These are phyloP conservation scores for Pythium dissimile DNA, from an alignment of 352 stramenopile genomes.

Conservation along the genomic window DNA sequence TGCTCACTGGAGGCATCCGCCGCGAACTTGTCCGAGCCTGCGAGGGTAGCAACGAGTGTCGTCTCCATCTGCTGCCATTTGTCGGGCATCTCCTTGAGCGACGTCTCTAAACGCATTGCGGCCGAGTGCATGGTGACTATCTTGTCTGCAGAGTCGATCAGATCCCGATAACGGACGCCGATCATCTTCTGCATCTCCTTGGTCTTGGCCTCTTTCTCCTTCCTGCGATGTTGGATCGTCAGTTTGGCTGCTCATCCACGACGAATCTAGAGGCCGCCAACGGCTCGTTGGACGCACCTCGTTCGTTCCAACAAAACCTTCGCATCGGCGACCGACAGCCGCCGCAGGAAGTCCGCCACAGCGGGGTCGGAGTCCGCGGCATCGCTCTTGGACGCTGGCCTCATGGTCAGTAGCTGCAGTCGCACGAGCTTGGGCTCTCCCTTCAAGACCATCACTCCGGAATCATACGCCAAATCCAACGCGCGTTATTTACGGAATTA, in stretches of 20 bases:
- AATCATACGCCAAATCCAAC: slow-evolving; percentile 21
- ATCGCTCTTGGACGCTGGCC: slow-evolving; percentile 22
- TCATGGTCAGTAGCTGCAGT: no score
- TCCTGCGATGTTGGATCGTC: slow-evolving; percentile 26
- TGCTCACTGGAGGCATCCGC: not conserved
- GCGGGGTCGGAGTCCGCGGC: slow-evolving; percentile 11
- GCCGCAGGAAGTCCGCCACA: slow-evolving; percentile 63
- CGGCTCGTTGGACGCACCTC: slow-evolving; percentile 31
- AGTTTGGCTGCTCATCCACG: not conserved
- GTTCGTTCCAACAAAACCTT: slow-evolving; percentile 80
- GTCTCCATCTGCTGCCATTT: slow-evolving; percentile 72
- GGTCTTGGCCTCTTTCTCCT: slow-evolving; percentile 85
- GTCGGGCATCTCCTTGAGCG: slow-evolving; percentile 82
- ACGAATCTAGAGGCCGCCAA: not conserved
- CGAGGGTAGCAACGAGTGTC: slow-evolving; percentile 30
- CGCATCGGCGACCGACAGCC: slow-evolving; percentile 76
- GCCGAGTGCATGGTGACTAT: slow-evolving; percentile 92
- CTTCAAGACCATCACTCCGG: slow-evolving; percentile 29
- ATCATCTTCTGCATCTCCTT: slow-evolving; percentile 94
- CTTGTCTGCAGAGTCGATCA: slow-evolving; percentile 92
- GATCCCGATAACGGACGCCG: slow-evolving; percentile 88
- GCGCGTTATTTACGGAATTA: not conserved
- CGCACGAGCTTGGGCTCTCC: not conserved
- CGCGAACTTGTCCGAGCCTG: slow-evolving; percentile 15
- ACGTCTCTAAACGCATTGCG: slow-evolving; percentile 70